These are phyloP conservation scores for Aspergillus chevalieri DNA, from an alignment of 2,329 filamentous ascomycete species.

Conservation along the genomic window DNA sequence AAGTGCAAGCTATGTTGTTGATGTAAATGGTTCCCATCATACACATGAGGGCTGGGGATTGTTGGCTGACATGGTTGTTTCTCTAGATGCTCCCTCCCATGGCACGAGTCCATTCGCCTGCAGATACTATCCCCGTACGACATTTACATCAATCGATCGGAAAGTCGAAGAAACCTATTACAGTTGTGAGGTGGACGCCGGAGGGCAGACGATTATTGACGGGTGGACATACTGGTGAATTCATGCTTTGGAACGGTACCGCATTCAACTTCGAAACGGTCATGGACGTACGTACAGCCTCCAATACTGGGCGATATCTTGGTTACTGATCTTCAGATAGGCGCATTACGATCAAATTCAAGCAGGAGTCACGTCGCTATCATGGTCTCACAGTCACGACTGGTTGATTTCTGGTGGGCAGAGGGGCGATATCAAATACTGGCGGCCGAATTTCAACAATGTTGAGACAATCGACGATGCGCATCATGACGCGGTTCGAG, in stretches of 20 bases:
- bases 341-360: slow-evolving; percentile 65
- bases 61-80: slow-evolving; percentile 8
- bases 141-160: slow-evolving; percentile 97
- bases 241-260: slow-evolving; percentile 97
- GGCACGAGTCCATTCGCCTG: slow-evolving; percentile 66
- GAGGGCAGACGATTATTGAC: slow-evolving; percentile 88
- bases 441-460: slow-evolving; percentile 99
- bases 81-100: slow-evolving; percentile 76
- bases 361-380: slow-evolving; percentile 39
- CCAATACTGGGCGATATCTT: not conserved
- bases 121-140: slow-evolving; percentile 85
- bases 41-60: not conserved
- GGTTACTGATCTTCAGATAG: slow-evolving; percentile 24
- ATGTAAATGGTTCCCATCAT: slow-evolving; percentile 56
- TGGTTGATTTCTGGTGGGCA: slow-evolving; percentile 96
- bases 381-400: slow-evolving; percentile 90
- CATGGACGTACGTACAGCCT: slow-evolving; percentile 59
- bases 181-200: slow-evolving; percentile 95
- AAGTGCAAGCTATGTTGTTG: slow-evolving; percentile 80
- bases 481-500: slow-evolving; percentile 81
- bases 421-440: slow-evolving; percentile 94
- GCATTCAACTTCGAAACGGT: slow-evolving; percentile 99
- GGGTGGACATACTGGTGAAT: slow-evolving; percentile 92
- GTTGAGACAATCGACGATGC: slow-evolving; percentile 83
- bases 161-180: slow-evolving; percentile 96